Evolutionary conservation across 441 rosid genomes (phyloP), one percentile per base, ranked within the genome.

Genomic region (Monsonia emarginata): DNA sequence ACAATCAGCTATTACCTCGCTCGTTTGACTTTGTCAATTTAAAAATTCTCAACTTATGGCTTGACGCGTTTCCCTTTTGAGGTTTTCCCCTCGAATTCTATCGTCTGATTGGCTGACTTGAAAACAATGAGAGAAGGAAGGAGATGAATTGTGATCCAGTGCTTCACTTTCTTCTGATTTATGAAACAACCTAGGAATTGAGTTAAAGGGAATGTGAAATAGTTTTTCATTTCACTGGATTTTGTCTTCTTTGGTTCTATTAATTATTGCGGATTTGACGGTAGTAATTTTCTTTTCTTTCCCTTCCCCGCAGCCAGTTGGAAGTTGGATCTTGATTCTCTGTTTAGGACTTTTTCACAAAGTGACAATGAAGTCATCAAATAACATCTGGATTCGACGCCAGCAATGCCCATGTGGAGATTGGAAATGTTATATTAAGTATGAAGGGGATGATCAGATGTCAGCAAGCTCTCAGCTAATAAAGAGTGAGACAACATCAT

Each of bases 321-420:
- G 72, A 52, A 67, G 30, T 67, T 44, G 59, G 44, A 48, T 69
- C 38, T 42, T 40, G 59, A 30, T 48, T 30, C 52, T 36, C 14
- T 22, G 48, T 68, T 70, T 26, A 22, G 5, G 5, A 7, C 27
- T 70, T 62, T 71, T 40, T 5, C 13, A 50, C 48, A 67, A 32
- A 61, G 79, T 79, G 84, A 72, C 87, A 36, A 75, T 78, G 75
- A 86, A 83, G 72, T 81, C 87, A 24, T 77, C 83, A 14, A 84
- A 70, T 68, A 88, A 85, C 66, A 80, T 91, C 72, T 87, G 97
- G 94, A 87, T 88, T 69, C 82, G 83, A 60, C 78, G 85, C 25
- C 98, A 89, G 72, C 95, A 92, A 63, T 92, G 98, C 69, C 92
- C 92, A 2, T 93, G 98, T 72, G 95, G 97, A 58, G 97, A 93